Percentiles rank a stretch among this genome's conserved stretches.
phyloP scores from a whole-genome alignment of 2,329 filamentous ascomycete species.

The Pyrenochaeta sp. region DNA sequence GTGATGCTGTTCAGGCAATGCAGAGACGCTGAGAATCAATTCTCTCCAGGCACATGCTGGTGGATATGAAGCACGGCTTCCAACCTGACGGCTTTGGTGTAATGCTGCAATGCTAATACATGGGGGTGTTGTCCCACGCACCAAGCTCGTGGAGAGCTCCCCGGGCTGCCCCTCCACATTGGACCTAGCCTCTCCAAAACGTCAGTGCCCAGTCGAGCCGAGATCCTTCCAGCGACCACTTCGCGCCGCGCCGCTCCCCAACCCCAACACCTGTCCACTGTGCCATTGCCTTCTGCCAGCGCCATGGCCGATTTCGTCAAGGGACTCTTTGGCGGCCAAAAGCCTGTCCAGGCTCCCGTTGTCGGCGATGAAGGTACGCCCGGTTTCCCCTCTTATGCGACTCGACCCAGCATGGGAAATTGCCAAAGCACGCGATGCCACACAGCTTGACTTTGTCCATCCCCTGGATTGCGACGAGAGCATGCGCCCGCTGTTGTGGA shows the following conservation, averaged over 20 bases:
- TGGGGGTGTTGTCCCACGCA: too few relatives aligned
- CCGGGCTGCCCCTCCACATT: slow-evolving; percentile 29
- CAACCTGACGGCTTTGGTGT: neutral
- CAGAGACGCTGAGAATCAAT: too few relatives aligned
- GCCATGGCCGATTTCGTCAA: slow-evolving; percentile 65
- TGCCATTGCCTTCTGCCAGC: slow-evolving; percentile 25
- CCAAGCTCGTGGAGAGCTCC: slow-evolving; percentile 8
- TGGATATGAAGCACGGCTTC: too few relatives aligned
- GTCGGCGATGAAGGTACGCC: slow-evolving; percentile 70
- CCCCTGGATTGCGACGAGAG: neutral
- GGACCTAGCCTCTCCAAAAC: slow-evolving; percentile 35
- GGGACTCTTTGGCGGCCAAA: slow-evolving; percentile 72
- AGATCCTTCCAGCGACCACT: slow-evolving; percentile 23
- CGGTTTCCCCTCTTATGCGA: slow-evolving; percentile 9
- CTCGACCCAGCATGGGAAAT: slow-evolving; percentile 19
- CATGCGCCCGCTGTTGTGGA: too few relatives aligned
- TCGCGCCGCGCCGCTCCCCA: slow-evolving; percentile 27
- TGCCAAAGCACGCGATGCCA: slow-evolving; percentile 9
- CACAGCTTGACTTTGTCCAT: neutral
- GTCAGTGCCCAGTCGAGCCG: slow-evolving; percentile 38
- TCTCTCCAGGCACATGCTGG: too few relatives aligned
- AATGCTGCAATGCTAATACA: neutral
- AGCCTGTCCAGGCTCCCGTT: slow-evolving; percentile 63
- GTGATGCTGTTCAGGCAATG: too few relatives aligned
- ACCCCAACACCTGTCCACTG: slow-evolving; percentile 27